phyloP scores from a whole-genome alignment of 1,284 basidiomycete genomes.

The Fomitopsis pinicola region DNA sequence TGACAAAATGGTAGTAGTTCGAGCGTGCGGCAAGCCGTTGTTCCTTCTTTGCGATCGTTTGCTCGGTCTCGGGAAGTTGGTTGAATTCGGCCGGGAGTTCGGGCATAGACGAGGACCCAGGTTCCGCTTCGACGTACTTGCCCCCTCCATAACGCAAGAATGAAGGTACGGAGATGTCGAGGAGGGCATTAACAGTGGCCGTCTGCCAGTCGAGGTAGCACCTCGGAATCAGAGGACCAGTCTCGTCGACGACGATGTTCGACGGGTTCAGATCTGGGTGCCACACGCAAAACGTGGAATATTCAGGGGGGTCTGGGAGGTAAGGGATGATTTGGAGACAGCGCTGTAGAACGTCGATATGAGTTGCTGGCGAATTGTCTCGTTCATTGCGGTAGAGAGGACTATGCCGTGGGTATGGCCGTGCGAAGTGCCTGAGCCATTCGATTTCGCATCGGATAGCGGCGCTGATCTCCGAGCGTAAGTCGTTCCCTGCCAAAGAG shows the following conservation, averaged over 20 bases:
- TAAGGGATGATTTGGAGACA: slow-evolving; percentile 1
- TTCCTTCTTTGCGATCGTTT: background rate
- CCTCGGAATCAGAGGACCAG: slow-evolving; percentile 12
- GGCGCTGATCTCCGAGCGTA: slow-evolving; percentile 6
- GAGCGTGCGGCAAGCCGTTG: background rate
- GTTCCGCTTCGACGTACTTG: background rate
- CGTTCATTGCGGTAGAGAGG: background rate
- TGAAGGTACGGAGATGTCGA: background rate
- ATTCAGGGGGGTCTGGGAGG: slow-evolving; percentile 6
- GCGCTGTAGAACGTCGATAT: slow-evolving; percentile 7
- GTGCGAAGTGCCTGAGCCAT: background rate
- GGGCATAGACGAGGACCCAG: background rate
- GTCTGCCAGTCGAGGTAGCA: slow-evolving; percentile 31
- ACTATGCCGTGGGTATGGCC: background rate
- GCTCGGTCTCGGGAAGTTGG: background rate
- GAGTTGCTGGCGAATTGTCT: background rate
- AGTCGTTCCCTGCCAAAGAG: slow-evolving; percentile 7
- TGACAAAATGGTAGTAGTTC: background rate
- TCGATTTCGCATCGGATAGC: background rate
- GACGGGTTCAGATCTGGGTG: slow-evolving; percentile 27
- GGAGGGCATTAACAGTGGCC: background rate
- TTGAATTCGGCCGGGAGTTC: too few relatives aligned
- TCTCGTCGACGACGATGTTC: slow-evolving; percentile 27
- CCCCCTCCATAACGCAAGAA: background rate
- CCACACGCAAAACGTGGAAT: slow-evolving; percentile 23